Base-by-base conservation (phyloP, 192 early-diverging fungal species). In the Coemansia sp. region DNA sequence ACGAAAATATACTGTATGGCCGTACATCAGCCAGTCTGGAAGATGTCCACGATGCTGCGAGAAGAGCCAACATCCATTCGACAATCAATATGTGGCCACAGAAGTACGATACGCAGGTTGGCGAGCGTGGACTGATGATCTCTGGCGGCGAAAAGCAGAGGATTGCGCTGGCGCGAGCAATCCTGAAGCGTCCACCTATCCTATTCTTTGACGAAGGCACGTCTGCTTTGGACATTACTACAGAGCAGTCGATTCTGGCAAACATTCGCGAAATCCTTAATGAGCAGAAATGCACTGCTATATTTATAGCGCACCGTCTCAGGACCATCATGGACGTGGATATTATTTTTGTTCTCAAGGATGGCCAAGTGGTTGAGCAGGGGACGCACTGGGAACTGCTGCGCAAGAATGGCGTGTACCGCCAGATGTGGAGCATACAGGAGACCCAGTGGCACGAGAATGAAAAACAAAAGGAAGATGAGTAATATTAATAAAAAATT, bases 241-340 rank as follows among this genome's bases (percentile, higher is more conserved):
- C 90, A 0, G 90, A 89, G 61, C 80, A 93, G 60, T 86, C 93
- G 14, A 76, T 96, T 38, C 79, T 96, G 33, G 86, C 87, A 39
- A 96, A 98, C 68, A 95, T 97, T 64, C 88, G 94, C n/a, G 88
- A 88, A 14, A 88, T 96, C 61, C 84, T 89, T 51, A 48, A 63
- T 36, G 81, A 86, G 66, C 85, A 85, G 17, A 69, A 85, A 15
- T 85, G 91, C 61, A 98, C 97, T 6, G 93, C 93, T 55, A 87
- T 99, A 8, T 95, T 96, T 79, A 92, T 99, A 79, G 97, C 98
- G 0, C 98, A 99, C 73, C 85, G 96, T 4, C 74, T 99, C 73
- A 85, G 90, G 37, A 96, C 98, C 6, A 91, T 98, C 77, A 87
- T 89, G 64, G 91, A 95, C 71, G 94, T 92, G 48, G 96, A 99